A percentile compares a stretch with the other conserved stretches of the same genome.
Conservation (phyloP, 2,329 filamentous ascomycete species). For the Stenocarpella maydis region DNA sequence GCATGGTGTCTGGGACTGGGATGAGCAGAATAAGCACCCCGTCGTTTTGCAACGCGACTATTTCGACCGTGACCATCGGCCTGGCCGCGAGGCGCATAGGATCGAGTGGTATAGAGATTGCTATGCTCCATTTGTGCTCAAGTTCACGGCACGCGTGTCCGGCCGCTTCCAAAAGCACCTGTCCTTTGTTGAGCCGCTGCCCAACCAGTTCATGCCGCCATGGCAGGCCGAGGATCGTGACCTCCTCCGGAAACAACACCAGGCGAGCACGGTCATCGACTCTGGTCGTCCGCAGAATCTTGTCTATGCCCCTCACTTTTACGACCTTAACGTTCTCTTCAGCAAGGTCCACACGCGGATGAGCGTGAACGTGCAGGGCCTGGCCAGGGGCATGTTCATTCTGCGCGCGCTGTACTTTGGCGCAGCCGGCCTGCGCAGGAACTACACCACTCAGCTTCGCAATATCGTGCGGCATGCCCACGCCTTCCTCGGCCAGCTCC, state of each 20-base stretch:
- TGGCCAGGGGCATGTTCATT: conserved; percentile 50
- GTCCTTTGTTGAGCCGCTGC: conserved; percentile 51
- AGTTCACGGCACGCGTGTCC: conserved; percentile 47
- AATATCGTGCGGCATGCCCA: conserved; percentile 47
- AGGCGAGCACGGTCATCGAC: conserved; percentile 42
- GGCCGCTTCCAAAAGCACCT: conserved; percentile 43
- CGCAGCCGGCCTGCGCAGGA: conserved; percentile 46
- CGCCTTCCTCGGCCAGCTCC: conserved; percentile 45
- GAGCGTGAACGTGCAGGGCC: conserved; percentile 52
- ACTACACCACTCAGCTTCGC: conserved; percentile 49
- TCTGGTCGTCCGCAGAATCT: conserved; percentile 44
- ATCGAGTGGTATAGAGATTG: conserved; percentile 54
- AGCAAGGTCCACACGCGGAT: conserved; percentile 47
- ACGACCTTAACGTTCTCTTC: conserved; percentile 52
- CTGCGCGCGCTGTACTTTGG: conserved; percentile 52
- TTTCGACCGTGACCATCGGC: conserved; percentile 50
- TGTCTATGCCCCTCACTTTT: conserved; percentile 54
- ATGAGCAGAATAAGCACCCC: conserved; percentile 42
- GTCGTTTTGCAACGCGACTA: conserved; percentile 44
- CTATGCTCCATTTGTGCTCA: conserved; percentile 50
- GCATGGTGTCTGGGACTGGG: conserved; percentile 50
- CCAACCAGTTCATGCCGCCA: conserved; percentile 51
- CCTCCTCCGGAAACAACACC: conserved; percentile 37
- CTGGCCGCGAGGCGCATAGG: conserved; percentile 44
- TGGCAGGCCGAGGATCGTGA: conserved; percentile 43